Evolutionary conservation across 2,329 filamentous ascomycete species (phyloP), one percentile per base, ranked within the genome.

Genomic region (Aspergillus sp.): DNA sequence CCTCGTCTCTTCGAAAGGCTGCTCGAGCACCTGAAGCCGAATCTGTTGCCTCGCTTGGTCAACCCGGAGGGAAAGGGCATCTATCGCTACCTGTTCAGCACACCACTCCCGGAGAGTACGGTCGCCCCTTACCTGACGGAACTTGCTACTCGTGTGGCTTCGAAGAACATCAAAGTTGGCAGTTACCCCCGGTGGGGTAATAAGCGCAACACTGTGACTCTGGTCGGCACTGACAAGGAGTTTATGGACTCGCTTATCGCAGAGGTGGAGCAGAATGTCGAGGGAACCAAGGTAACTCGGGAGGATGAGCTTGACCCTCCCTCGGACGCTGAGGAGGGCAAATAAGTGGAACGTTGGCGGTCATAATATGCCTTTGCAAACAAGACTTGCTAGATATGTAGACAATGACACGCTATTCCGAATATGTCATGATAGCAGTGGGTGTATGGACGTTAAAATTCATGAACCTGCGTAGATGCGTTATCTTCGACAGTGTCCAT

Each of bases 171-270:
- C 70, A 98, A 98, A 79, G 92, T 98, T 15, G 95, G 95, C 50
- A 96, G 91, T 76, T 98, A 99, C 77, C 95, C 95, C 38, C 83
- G 92, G 58, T 97, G 93, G 92, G 91, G 90, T 5, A 94, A 91
- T 82, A 86, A 87, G 70, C 83, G 83, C 64, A 98, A 98, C 76
- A 95, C 92, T 0, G 92, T 98, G 51, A 97, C 94, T 10, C 81
- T 99, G 56, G 93, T 97, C 15, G 87, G 83, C 15, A 87, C 86
- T 66, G 90, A 97, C 72, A 81, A 84, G 66, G 88, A 85, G 23
- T 94, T 86, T 68, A 84, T 98, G 72, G 91, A 96, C 73, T 88
- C 86, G 54, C 77, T 97, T 63, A 85, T 96, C 13, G 78, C 83
- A 0, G 92, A 96, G 73, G 91, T 96, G 3, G 86, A 91, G 72